A percentile compares a stretch with the other conserved stretches of the same genome.
Evolutionary conservation across 1,284 basidiomycete species (phyloP).

Genomic region (Melampsora americana): DNA sequence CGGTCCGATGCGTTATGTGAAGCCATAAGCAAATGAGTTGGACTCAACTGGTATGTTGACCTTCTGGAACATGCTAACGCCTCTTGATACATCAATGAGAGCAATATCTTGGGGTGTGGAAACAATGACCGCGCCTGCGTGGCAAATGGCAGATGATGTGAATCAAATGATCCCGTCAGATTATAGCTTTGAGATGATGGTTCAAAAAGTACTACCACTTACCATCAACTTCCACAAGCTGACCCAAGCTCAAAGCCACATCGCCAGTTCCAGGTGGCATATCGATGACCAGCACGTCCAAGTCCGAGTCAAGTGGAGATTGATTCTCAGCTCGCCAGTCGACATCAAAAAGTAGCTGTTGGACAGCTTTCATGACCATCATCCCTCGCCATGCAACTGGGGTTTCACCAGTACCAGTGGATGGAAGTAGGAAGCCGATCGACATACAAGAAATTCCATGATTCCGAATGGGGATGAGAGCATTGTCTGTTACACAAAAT

Average conservation of each 20-base stretch:
- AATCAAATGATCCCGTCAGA: background rate
- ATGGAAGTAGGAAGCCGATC: constrained; percentile 72
- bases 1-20: background rate
- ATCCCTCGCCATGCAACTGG: constrained; percentile 93
- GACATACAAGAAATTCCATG: constrained; percentile 94
- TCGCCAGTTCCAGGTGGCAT: constrained; percentile 98
- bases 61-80: constrained; percentile 89
- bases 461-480: constrained; percentile 77
- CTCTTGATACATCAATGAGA: constrained; percentile 84
- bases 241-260: constrained; percentile 85
- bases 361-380: constrained; percentile 98
- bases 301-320: constrained; percentile 52
- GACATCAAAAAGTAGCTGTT: constrained; percentile 92
- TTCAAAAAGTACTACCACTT: constrained; percentile 46
- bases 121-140: constrained; percentile 77
- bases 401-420: constrained; percentile 61
- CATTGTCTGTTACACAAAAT: constrained; percentile 53
- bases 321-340: constrained; percentile 66
- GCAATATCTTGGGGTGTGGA: constrained; percentile 96
- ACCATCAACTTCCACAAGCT: constrained; percentile 85
- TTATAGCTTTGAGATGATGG: background rate
- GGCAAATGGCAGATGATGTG: background rate
- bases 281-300: constrained; percentile 88
- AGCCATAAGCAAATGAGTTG: background rate
- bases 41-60: constrained; percentile 72